Conservation (phyloP, 371 early-diverging fungal genomes). For the Rhizopus delemar region DNA sequence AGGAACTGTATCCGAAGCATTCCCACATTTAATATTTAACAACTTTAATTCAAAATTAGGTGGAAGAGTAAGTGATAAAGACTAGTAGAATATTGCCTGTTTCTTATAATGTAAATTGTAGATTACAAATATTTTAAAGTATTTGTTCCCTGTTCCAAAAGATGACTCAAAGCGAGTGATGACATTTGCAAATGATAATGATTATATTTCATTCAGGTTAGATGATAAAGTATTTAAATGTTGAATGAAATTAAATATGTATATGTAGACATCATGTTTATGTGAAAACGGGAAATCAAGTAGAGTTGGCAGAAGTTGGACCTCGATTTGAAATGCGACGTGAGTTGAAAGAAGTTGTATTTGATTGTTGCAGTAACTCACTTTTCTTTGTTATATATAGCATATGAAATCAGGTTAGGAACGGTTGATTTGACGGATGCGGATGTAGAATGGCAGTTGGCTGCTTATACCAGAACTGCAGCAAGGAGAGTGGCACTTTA, state of each 20-base stretch:
- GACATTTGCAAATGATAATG: constrained; percentile 95
- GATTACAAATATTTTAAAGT: constrained; percentile 88
- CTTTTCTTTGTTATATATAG: constrained; percentile 34
- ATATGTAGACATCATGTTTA: constrained; percentile 88
- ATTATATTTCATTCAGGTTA: constrained; percentile 94
- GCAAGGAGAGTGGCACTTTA: constrained; percentile 84
- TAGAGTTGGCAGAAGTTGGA: constrained; percentile 94
- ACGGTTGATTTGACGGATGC: constrained; percentile 95
- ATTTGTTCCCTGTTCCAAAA: constrained; percentile 96
- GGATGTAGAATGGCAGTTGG: constrained; percentile 96
- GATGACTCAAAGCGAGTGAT: constrained; percentile 94
- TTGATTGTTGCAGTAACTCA: background rate
- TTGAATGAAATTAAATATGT: background rate
- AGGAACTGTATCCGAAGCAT: constrained; percentile 95
- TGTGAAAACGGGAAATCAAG: constrained; percentile 84
- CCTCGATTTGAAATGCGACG: constrained; percentile 74
- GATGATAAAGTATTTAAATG: background rate
- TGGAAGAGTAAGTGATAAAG: constrained; percentile 57
- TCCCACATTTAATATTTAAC: constrained; percentile 94
- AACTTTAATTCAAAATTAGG: constrained; percentile 92
- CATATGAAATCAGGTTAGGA: constrained; percentile 92
- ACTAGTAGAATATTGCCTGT: background rate
- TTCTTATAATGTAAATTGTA: constrained; percentile 17
- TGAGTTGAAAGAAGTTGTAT: background rate
- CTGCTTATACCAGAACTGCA: constrained; percentile 94